phyloP scores from a whole-genome alignment of 2,329 filamentous ascomycete species.

The Metarhizium humberi region DNA sequence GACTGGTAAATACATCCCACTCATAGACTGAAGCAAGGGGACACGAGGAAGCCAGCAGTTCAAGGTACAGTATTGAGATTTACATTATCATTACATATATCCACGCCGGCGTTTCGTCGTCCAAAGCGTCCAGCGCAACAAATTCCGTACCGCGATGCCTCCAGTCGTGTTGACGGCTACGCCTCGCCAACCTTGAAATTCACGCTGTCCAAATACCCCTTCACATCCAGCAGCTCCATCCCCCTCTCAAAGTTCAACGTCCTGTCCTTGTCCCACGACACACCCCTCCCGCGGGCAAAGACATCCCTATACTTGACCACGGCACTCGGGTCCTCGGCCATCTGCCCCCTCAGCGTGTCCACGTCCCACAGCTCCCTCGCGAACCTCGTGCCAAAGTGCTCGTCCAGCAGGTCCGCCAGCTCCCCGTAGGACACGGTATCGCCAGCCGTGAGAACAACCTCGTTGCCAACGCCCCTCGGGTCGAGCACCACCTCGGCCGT shows the following conservation, averaged over 20 bases:
- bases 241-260: slow-evolving; percentile 43
- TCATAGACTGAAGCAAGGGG: too few relatives aligned
- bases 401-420: slow-evolving; percentile 44
- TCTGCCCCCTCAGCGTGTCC: slow-evolving; percentile 31
- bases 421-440: slow-evolving; percentile 50
- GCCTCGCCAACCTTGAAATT: neutral
- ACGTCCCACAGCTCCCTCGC: slow-evolving; percentile 40
- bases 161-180: too few relatives aligned
- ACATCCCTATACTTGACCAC: slow-evolving; percentile 52
- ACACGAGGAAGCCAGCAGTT: too few relatives aligned
- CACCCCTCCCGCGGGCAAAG: slow-evolving; percentile 49
- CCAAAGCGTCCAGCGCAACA: too few relatives aligned
- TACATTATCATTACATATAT: too few relatives aligned
- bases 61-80: too few relatives aligned
- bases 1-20: too few relatives aligned
- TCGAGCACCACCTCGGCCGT: slow-evolving; percentile 46
- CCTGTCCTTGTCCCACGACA: slow-evolving; percentile 44
- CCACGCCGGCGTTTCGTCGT: too few relatives aligned
- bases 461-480: slow-evolving; percentile 21
- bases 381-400: slow-evolving; percentile 28
- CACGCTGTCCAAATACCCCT: slow-evolving; percentile 24
- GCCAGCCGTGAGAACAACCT: slow-evolving; percentile 50
- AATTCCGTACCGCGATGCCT: too few relatives aligned
- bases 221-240: too few relatives aligned
- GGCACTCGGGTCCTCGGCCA: slow-evolving; percentile 36